phyloP scores from a whole-genome alignment of 176 grass and related monocot genomes.

The Thinopyrum elongatum region DNA sequence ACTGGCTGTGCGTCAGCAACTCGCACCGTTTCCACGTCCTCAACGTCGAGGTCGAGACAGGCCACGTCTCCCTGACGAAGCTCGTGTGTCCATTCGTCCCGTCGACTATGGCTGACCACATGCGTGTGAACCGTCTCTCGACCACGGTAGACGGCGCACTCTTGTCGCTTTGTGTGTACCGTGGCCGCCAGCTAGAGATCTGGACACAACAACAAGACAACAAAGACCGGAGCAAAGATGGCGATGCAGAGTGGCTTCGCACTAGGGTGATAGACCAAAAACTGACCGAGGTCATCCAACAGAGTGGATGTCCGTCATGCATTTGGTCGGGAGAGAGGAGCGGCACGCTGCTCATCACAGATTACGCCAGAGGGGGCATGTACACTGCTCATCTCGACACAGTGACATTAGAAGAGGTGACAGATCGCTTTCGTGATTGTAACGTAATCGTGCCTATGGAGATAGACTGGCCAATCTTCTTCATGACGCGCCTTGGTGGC shows the following conservation, averaged over 20 bases:
- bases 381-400: background rate
- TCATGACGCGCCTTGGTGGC: too few species aligned
- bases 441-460: too few species aligned
- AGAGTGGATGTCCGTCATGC: background rate
- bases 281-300: background rate
- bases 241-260: background rate
- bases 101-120: too few species aligned
- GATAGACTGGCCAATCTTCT: too few species aligned
- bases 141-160: too few species aligned
- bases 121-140: too few species aligned
- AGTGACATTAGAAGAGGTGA: background rate
- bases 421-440: too few species aligned
- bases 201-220: background rate
- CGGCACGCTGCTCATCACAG: background rate
- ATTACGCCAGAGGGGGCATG: background rate
- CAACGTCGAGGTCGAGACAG: too few species aligned
- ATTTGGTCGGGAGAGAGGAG: background rate
- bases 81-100: too few species aligned
- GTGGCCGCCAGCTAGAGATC: background rate
- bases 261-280: background rate
- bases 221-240: background rate
- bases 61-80: too few species aligned
- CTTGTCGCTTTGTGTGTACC: background rate
- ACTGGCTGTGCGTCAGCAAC: too few species aligned
- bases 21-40: too few species aligned